phyloP scores from a whole-genome alignment of 2,329 filamentous ascomycete species.

The Escovopsis sp. region DNA sequence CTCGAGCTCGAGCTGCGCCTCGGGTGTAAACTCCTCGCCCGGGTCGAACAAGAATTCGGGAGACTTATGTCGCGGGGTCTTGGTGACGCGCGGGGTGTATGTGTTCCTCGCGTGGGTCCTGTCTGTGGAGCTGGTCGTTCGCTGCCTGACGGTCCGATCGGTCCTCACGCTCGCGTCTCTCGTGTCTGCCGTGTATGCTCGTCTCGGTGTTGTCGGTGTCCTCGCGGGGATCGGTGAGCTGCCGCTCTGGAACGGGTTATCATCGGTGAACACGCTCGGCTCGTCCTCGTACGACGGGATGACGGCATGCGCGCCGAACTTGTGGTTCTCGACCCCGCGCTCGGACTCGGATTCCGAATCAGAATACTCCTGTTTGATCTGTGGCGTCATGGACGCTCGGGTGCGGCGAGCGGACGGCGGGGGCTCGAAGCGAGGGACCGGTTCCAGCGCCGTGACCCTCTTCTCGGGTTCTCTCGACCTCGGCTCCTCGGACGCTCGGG shows the following conservation, averaged over 20 bases:
- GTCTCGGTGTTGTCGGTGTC: constrained; percentile 34
- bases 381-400: constrained; percentile 36
- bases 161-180: constrained; percentile 28
- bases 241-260: constrained; percentile 88
- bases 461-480: too few species aligned
- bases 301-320: constrained; percentile 6
- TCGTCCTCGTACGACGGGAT: constrained; percentile 25
- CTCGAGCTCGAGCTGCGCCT: constrained; percentile 69
- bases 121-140: constrained; percentile 22
- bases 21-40: constrained; percentile 87
- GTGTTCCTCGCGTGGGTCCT: constrained; percentile 30
- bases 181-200: constrained; percentile 18
- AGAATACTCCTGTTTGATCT: constrained; percentile 38
- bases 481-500: constrained; percentile 27
- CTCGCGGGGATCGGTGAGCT: constrained; percentile 47
- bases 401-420: constrained; percentile 32
- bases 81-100: constrained; percentile 39
- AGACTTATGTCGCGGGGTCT: constrained; percentile 16
- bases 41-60: constrained; percentile 38
- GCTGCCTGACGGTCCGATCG: constrained; percentile 28
- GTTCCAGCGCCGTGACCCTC: too few species aligned
- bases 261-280: constrained; percentile 59
- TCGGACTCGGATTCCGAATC: constrained; percentile 37
- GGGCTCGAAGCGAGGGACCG: constrained; percentile 17
- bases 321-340: constrained; percentile 10